Conservation (phyloP, 225 moss, liverwort and hornwort genomes). For the Polytrichum commune region DNA sequence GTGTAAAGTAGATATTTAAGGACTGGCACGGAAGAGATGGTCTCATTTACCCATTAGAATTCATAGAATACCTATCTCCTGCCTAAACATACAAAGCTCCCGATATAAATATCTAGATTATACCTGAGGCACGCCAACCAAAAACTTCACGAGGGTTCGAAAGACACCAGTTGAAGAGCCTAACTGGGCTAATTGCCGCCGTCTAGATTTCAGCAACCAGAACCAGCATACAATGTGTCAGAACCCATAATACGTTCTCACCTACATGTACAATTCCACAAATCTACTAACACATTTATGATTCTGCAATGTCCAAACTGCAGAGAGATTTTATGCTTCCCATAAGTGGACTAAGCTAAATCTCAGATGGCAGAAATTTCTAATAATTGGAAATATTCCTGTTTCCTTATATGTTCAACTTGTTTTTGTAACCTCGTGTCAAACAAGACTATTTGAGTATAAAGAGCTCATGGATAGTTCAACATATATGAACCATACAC, state of each 20-base stretch:
- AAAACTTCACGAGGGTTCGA: constrained; percentile 86
- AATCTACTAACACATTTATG: too few relatives aligned
- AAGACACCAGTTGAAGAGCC: constrained; percentile 85
- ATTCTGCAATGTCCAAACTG: too few relatives aligned
- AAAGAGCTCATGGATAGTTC: too few relatives aligned
- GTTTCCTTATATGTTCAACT: too few relatives aligned
- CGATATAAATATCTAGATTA: constrained; percentile 4
- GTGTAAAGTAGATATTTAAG: not conserved
- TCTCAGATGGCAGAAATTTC: too few relatives aligned
- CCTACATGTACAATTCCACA: too few relatives aligned
- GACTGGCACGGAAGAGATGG: not conserved
- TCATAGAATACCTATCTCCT: constrained; percentile 9
- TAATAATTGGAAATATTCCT: too few relatives aligned
- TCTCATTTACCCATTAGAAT: constrained; percentile 12
- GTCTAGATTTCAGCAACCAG: constrained; percentile 36
- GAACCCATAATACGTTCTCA: not conserved
- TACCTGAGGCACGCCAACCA: constrained; percentile 94
- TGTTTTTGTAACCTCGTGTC: too few relatives aligned
- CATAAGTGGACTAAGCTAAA: too few relatives aligned
- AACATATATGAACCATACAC: too few relatives aligned
- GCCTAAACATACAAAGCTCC: not conserved
- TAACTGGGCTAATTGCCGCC: constrained; percentile 82
- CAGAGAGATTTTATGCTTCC: too few relatives aligned
- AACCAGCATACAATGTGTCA: not conserved
- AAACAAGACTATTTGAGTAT: too few relatives aligned